Conservation (phyloP, 139 green algal species). For the Nannochloris sp. region DNA sequence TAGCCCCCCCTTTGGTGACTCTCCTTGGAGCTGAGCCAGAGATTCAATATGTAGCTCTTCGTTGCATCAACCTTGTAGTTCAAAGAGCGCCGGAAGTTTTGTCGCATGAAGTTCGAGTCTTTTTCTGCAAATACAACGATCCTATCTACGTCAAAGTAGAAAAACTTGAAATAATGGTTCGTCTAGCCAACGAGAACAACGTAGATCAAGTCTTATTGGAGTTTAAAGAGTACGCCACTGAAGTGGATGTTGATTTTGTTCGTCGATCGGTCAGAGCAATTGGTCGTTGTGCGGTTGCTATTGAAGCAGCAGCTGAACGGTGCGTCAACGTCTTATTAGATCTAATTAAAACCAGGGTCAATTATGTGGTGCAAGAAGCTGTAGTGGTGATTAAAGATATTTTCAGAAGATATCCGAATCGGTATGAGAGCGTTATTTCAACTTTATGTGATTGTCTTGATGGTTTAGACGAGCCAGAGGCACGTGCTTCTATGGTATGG, state of each 20-base stretch:
- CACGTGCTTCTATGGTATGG: constrained; percentile 89
- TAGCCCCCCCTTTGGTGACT: constrained; percentile 94
- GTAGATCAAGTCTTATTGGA: constrained; percentile 98
- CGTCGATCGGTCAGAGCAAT: constrained; percentile 88
- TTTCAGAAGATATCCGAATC: constrained; percentile 86
- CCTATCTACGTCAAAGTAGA: constrained; percentile 99
- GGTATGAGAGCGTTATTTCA: constrained; percentile 93
- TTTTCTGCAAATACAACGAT: constrained; percentile 99
- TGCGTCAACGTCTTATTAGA: constrained; percentile 97
- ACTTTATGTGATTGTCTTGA: constrained; percentile 94
- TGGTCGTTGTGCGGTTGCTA: constrained; percentile 82
- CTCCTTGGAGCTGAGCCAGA: constrained; percentile 90
- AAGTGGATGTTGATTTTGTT: constrained; percentile 99
- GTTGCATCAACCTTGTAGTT: constrained; percentile 97
- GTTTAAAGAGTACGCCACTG: constrained; percentile 98
- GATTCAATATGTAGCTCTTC: constrained; percentile 96
- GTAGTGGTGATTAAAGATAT: constrained; percentile 98
- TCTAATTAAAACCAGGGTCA: constrained; percentile 92
- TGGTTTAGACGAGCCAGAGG: constrained; percentile 94
- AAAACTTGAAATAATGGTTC: constrained; percentile 99
- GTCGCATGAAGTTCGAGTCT: constrained; percentile 90
- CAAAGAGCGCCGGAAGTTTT: constrained; percentile 75
- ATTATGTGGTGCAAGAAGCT: constrained; percentile 97
- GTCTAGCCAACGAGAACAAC: constrained; percentile 79
- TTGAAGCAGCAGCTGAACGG: constrained; percentile 81